phyloP scores from a whole-genome alignment of 768 basidiomycete genomes.

The Pleurotus platypus region DNA sequence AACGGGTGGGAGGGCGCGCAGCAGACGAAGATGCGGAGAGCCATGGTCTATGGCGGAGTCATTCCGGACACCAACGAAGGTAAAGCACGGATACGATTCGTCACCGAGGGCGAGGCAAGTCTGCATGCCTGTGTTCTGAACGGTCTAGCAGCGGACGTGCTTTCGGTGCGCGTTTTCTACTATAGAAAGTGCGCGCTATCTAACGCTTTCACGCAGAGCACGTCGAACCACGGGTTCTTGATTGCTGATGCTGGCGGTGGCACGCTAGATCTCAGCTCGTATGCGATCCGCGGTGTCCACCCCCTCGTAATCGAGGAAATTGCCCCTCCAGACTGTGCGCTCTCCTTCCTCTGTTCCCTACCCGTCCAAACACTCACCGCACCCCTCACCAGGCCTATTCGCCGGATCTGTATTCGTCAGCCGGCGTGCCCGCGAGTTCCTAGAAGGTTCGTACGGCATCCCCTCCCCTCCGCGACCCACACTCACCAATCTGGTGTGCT shows the following conservation, averaged over 20 bases:
- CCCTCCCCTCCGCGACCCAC: neutral
- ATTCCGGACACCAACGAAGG: slow-evolving; percentile 75
- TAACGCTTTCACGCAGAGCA: slow-evolving; percentile 38
- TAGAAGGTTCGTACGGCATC: slow-evolving; percentile 49
- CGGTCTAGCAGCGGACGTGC: slow-evolving; percentile 71
- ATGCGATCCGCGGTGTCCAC: slow-evolving; percentile 64
- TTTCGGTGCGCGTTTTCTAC: neutral
- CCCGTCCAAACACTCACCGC: slow-evolving; percentile 3
- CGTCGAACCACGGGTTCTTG: slow-evolving; percentile 73
- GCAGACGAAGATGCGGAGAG: slow-evolving; percentile 73
- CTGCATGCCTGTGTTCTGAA: slow-evolving; percentile 77
- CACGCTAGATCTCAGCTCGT: slow-evolving; percentile 78
- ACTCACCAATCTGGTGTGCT: slow-evolving; percentile 2
- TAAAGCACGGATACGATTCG: slow-evolving; percentile 70
- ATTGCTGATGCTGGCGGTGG: slow-evolving; percentile 82
- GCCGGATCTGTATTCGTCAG: slow-evolving; percentile 83
- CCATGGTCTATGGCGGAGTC: slow-evolving; percentile 66
- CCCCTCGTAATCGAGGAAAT: slow-evolving; percentile 81
- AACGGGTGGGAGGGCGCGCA: slow-evolving; percentile 84
- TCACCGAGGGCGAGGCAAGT: slow-evolving; percentile 83
- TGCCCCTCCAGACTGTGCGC: slow-evolving; percentile 76
- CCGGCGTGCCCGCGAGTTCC: slow-evolving; percentile 65
- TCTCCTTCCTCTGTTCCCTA: neutral
- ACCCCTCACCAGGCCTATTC: slow-evolving; percentile 57
- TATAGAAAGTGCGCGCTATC: slow-evolving; percentile 3